Percentiles rank a stretch among this genome's conserved stretches.
Evolutionary conservation across 257 asterid genomes (phyloP).

Genomic region (Plantago ovata): DNA sequence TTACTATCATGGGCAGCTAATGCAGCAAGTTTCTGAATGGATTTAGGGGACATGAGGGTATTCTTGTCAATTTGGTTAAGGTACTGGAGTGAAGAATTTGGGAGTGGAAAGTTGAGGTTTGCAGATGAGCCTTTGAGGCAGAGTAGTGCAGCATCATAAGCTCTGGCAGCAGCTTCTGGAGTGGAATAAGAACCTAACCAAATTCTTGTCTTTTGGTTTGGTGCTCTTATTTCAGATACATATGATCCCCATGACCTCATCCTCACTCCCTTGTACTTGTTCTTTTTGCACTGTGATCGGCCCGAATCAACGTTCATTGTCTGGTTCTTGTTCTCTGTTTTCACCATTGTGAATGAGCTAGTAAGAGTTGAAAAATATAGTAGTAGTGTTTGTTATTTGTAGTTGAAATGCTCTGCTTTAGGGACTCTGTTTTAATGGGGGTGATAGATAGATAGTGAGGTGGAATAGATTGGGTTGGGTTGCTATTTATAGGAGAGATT

Average conservation of each 20-base stretch:
- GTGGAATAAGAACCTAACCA: slow-evolving; percentile 96
- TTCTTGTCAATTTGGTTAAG: slow-evolving; percentile 8
- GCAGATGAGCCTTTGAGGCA: slow-evolving; percentile 75
- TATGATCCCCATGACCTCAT: slow-evolving; percentile 97
- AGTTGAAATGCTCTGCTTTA: not conserved
- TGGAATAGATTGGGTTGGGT: not conserved
- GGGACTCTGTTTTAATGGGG: slow-evolving; percentile 12
- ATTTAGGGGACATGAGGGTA: slow-evolving; percentile 52
- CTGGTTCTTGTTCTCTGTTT: slow-evolving; percentile 34
- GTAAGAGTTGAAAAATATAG: not conserved
- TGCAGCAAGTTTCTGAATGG: slow-evolving; percentile 71
- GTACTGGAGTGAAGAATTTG: not conserved
- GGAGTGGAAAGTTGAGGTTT: slow-evolving; percentile 64
- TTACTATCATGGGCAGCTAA: slow-evolving; percentile 22
- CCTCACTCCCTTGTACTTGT: slow-evolving; percentile 88
- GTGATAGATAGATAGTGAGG: slow-evolving; percentile 20
- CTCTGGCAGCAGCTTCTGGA: slow-evolving; percentile 94
- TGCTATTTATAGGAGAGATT: slow-evolving; percentile 30
- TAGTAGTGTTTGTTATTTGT: slow-evolving; percentile 7
- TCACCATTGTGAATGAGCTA: slow-evolving; percentile 40
- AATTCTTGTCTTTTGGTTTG: slow-evolving; percentile 83
- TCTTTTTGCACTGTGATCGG: slow-evolving; percentile 21
- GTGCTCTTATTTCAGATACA: slow-evolving; percentile 93
- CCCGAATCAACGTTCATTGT: slow-evolving; percentile 16
- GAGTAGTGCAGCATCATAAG: slow-evolving; percentile 86